Evolutionary conservation across 2,329 filamentous ascomycete genomes (phyloP).

Genomic region (Alternaria sp.): DNA sequence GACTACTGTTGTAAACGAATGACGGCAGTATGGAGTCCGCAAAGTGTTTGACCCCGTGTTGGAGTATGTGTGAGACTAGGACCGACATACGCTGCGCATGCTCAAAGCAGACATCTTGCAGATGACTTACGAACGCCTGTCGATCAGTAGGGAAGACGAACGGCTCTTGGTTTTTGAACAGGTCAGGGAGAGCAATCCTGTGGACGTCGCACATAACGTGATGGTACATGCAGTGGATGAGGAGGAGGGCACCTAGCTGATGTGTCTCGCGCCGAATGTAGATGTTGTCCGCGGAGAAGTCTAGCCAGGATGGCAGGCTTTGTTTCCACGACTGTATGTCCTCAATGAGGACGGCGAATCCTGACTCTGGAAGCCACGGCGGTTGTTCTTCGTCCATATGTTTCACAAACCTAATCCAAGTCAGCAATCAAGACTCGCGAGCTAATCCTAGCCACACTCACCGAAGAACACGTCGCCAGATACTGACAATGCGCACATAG

Average conservation of each 20-base stretch:
- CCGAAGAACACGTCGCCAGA: slow-evolving; percentile 41
- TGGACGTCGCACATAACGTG: slow-evolving; percentile 43
- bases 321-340: slow-evolving; percentile 38
- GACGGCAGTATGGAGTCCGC: slow-evolving; percentile 42
- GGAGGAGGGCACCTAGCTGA: slow-evolving; percentile 39
- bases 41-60: slow-evolving; percentile 42
- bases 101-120: slow-evolving; percentile 40
- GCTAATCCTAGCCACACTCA: slow-evolving; percentile 2
- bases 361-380: slow-evolving; percentile 36
- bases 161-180: slow-evolving; percentile 40
- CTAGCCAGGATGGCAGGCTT: slow-evolving; percentile 39
- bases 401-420: slow-evolving; percentile 32
- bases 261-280: slow-evolving; percentile 44
- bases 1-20: slow-evolving; percentile 43
- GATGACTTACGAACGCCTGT: slow-evolving; percentile 29
- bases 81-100: slow-evolving; percentile 40
- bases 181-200: slow-evolving; percentile 38
- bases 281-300: slow-evolving; percentile 43
- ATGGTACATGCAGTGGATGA: slow-evolving; percentile 45
- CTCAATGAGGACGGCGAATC: slow-evolving; percentile 33
- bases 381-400: slow-evolving; percentile 41
- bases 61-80: slow-evolving; percentile 34
- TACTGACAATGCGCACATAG: slow-evolving; percentile 41
- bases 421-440: not conserved
- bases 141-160: slow-evolving; percentile 37